These are phyloP conservation scores for Vitis amurensis DNA, from an alignment of 164 flowering plant species.

Conservation along the genomic window DNA sequence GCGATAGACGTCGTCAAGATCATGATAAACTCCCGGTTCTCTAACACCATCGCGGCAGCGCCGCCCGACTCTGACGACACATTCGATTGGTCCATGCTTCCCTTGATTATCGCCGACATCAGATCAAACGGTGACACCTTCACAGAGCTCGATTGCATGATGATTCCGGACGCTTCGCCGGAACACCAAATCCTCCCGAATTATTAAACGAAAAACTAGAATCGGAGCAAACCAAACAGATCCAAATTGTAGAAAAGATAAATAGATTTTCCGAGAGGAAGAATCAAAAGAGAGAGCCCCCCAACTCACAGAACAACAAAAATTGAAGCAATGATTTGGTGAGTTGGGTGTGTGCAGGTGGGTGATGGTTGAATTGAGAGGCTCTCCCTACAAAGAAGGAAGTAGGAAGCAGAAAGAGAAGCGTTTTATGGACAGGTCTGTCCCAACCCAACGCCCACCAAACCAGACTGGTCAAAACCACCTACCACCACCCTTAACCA, in stretches of 20 bases:
- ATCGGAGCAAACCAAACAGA: neutral
- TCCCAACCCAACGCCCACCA: constrained; percentile 57
- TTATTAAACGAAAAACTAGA: neutral
- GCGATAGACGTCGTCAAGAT: constrained; percentile 75
- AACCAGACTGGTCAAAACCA: constrained; percentile 65
- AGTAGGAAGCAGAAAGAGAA: neutral
- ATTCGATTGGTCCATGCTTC: constrained; percentile 45
- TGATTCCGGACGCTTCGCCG: neutral
- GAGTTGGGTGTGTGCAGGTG: no score
- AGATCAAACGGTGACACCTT: constrained; percentile 67
- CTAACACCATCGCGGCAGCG: constrained; percentile 35
- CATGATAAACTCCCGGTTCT: constrained; percentile 67
- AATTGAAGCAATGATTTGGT: no score
- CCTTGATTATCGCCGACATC: constrained; percentile 59
- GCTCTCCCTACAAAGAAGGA: constrained; percentile 6
- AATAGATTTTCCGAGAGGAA: neutral
- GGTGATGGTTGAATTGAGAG: neutral
- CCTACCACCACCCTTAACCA: constrained; percentile 56
- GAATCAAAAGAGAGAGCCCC: neutral
- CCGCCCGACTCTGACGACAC: constrained; percentile 30
- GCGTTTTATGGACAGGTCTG: neutral
- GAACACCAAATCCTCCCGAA: neutral
- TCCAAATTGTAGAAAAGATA: no score
- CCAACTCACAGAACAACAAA: no score
- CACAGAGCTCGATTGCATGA: constrained; percentile 37